A percentile compares a stretch with the other conserved stretches of the same genome.
These are phyloP conservation scores for Hirsutella rhossiliensis DNA, from an alignment of 2,329 filamentous ascomycete species.

Conservation along the genomic window DNA sequence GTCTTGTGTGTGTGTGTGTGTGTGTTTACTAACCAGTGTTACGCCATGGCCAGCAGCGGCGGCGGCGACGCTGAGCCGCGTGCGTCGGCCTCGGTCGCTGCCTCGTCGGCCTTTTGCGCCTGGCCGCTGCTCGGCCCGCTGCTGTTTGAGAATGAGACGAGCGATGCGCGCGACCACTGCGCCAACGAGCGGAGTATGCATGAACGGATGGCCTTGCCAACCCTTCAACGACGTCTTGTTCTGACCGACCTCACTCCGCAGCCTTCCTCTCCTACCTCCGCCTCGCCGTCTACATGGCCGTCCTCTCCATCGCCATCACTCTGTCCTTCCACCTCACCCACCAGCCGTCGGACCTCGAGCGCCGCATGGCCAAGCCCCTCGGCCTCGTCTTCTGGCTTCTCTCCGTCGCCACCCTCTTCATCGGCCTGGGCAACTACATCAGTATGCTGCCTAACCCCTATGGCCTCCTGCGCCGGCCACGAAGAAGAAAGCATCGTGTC, in stretches of 20 bases:
- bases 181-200: constrained; percentile 60
- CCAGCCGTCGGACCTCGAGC: constrained; percentile 57
- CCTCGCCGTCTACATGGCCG: constrained; percentile 77
- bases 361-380: constrained; percentile 67
- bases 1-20: too few relatives aligned
- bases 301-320: constrained; percentile 83
- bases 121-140: constrained; percentile 55
- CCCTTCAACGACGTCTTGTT: too few relatives aligned
- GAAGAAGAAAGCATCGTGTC: background rate
- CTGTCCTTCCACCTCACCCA: constrained; percentile 84
- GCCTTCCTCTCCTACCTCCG: constrained; percentile 85
- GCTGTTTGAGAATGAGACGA: constrained; percentile 62
- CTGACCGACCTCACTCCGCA: constrained; percentile 11
- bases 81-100: constrained; percentile 10
- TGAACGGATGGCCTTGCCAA: background rate
- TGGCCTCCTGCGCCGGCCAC: background rate
- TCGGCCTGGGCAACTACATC: constrained; percentile 80
- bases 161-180: constrained; percentile 66
- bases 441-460: constrained; percentile 29
- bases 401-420: constrained; percentile 60
- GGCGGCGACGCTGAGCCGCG: constrained; percentile 1
- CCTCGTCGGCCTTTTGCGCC: constrained; percentile 36
- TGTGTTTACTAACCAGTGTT: too few relatives aligned
- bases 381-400: constrained; percentile 83
- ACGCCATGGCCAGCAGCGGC: too few relatives aligned